These are phyloP conservation scores for Cucurbita ficifolia DNA, from an alignment of 306 rosid species.

Conservation along the genomic window DNA sequence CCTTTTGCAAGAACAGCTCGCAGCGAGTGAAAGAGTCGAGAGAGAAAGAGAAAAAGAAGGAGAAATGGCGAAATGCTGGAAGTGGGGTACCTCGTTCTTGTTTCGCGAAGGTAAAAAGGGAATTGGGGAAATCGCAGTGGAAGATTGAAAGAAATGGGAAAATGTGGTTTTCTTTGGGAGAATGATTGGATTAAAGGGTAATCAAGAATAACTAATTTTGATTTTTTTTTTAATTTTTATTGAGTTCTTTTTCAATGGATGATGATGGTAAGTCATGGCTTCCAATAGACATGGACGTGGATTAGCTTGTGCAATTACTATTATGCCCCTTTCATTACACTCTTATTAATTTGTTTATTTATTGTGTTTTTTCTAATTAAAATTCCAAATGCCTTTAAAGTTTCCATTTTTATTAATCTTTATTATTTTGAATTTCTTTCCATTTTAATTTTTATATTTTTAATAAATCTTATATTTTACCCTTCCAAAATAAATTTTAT, in stretches of 20 bases:
- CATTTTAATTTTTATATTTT: too few relatives aligned
- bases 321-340: background rate
- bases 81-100: slow-evolving; percentile 1
- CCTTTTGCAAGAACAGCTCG: background rate
- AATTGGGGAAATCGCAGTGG: background rate
- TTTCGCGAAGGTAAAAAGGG: background rate
- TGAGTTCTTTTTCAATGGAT: slow-evolving; percentile 1
- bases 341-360: too few relatives aligned
- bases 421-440: too few relatives aligned
- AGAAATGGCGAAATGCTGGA: background rate
- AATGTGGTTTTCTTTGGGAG: background rate
- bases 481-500: too few relatives aligned
- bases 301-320: background rate
- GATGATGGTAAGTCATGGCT: slow-evolving; percentile 3
- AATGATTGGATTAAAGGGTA: slow-evolving; percentile 3
- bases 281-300: slow-evolving; percentile 1
- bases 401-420: too few relatives aligned
- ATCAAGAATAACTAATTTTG: background rate
- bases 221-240: background rate
- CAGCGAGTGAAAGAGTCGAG: background rate
- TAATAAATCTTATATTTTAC: too few relatives aligned
- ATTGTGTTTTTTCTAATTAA: too few relatives aligned
- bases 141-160: background rate
- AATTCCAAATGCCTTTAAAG: too few relatives aligned
- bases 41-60: background rate